A percentile compares a stretch with the other conserved stretches of the same genome.
Evolutionary conservation across 345 rosid genomes (phyloP).

Genomic region (Arabis alpina): DNA sequence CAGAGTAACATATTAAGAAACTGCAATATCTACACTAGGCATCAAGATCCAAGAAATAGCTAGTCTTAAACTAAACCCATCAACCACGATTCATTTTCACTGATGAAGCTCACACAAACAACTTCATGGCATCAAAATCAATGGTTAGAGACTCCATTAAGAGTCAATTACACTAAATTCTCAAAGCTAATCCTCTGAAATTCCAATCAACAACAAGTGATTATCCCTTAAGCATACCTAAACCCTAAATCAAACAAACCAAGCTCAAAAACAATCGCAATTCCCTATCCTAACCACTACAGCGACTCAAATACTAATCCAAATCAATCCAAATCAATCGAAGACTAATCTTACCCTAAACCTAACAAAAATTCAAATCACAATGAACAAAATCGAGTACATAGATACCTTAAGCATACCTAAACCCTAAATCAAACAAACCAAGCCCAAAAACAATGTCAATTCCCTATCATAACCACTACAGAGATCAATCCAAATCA

Average conservation of each 20-base stretch:
- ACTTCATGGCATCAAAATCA: not conserved
- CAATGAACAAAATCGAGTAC: not conserved
- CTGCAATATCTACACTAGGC: no score
- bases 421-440: slow-evolving; percentile 9
- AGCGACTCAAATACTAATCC: not conserved
- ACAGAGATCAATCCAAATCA: not conserved
- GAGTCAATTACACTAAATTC: not conserved
- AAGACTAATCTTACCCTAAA: not conserved
- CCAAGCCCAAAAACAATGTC: not conserved
- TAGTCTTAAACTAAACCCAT: no score
- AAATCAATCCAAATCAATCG: not conserved
- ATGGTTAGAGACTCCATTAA: not conserved
- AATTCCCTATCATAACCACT: slow-evolving; percentile 7
- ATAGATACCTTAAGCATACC: not conserved
- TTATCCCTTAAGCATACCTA: not conserved
- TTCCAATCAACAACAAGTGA: no score
- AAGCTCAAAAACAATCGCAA: slow-evolving; percentile 3
- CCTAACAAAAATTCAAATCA: not conserved
- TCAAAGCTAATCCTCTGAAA: not conserved
- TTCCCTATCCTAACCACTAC: not conserved
- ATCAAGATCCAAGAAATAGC: no score
- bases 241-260: not conserved
- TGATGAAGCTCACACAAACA: no score
- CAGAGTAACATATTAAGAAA: no score
- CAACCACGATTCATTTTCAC: no score